Conservation (phyloP, 225 moss, liverwort and hornwort species). For the Rhytidiadelphus loreus region DNA sequence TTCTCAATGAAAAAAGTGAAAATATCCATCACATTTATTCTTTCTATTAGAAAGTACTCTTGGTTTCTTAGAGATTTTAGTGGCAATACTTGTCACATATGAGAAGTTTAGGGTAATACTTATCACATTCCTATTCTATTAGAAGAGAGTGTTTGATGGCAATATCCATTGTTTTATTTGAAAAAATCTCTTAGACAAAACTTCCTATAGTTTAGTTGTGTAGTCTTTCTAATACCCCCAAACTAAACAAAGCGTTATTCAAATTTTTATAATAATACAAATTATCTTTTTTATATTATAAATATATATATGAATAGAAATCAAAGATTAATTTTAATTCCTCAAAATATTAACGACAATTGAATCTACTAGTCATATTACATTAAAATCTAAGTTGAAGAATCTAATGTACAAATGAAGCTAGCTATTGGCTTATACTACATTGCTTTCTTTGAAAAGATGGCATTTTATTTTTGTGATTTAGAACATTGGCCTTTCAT, state of each 20-base stretch:
- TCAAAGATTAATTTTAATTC: fast-evolving
- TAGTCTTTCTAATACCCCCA: not conserved
- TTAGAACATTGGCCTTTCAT: not conserved
- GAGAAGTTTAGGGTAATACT: not conserved
- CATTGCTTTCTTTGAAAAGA: not conserved
- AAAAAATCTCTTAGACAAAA: not conserved
- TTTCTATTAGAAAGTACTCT: not conserved
- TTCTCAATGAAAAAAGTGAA: not conserved
- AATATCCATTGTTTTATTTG: not conserved
- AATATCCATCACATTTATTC: not conserved
- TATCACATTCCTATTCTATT: not conserved
- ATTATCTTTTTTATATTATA: not conserved
- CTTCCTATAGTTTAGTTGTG: not conserved
- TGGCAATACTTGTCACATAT: not conserved
- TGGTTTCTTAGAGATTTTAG: no score
- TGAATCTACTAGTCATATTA: not conserved
- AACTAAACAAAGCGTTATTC: not conserved
- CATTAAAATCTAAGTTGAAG: not conserved
- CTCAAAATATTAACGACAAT: fast-evolving
- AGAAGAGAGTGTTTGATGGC: not conserved
- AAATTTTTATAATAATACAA: not conserved
- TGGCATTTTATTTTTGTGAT: not conserved
- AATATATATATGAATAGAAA: not conserved
- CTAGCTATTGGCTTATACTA: not conserved
- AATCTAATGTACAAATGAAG: not conserved